Base-by-base conservation (phyloP, 2,329 filamentous ascomycete genomes). In the Colletotrichum cuscutae region DNA sequence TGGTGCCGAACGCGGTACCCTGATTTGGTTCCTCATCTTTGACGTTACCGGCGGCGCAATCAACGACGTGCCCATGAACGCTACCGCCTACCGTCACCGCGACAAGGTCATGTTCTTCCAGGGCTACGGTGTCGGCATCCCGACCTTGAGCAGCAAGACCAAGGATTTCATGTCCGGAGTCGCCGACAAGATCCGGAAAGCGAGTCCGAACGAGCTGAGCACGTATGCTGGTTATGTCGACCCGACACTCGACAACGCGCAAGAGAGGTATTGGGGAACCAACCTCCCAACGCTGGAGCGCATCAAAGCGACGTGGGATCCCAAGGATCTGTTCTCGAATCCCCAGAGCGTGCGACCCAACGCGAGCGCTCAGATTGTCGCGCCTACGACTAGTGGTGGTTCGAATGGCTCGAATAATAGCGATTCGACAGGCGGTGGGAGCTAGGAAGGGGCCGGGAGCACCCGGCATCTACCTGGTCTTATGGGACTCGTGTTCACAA, bases 141-240 rank as follows among this genome's bases (percentile, higher is more conserved):
- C 84, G 0, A 80, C 80, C 1, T 77, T 91, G 15, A 83, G 82
- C 1, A 74, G 82, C n/a, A 82, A 80, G 13, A 89, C 87, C 2
- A 85, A 82, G 67, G 76, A 80, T 1, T 91, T 92, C 66, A 78
- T 91, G 52, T 80, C 83, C 19, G 86, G 86, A 6, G 82, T 92
- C 58, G 86, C 90, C 77, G 73, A 81, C 13, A 82, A 76, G 32
- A 84, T 89, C 49, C 77, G 79, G 46, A 76, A 76, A 5, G 79
- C 83, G 5, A 81, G 83, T 12, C 78, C 82, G 1, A 78, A 81
- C 3, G 82, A 82, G 0, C 79, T 84, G 58, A 87, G 87, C 12
- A 87, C 89, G 1, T 93, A 93, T 78, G 86, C 90, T 0, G 91
- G 90, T 2, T 93, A 92, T 75, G 87, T 93, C 2, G 90, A 92